Percentiles rank a stretch among this genome's conserved stretches.
Evolutionary conservation across 2,329 filamentous ascomycete genomes (phyloP).

Genomic region (Penicillium janthinellum): DNA sequence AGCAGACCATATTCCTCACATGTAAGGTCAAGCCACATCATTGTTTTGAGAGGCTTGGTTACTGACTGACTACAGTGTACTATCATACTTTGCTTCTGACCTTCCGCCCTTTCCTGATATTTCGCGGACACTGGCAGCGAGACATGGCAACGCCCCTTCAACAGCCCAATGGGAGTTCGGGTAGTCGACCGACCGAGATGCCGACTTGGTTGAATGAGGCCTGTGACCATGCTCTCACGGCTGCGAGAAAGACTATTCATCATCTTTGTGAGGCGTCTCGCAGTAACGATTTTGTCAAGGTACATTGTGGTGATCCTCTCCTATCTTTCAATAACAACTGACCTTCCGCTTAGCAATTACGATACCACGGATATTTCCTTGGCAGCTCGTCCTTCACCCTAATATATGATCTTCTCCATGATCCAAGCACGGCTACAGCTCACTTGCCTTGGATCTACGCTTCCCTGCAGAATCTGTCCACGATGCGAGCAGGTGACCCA

Average conservation of each 20-base stretch:
- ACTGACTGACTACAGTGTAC: slow-evolving; percentile 40
- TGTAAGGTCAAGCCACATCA: slow-evolving; percentile 31
- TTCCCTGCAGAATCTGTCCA: slow-evolving; percentile 39
- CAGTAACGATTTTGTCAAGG: slow-evolving; percentile 45
- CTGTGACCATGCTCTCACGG: slow-evolving; percentile 46
- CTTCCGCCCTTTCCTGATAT: slow-evolving; percentile 49
- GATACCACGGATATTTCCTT: slow-evolving; percentile 50
- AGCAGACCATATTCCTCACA: slow-evolving; percentile 45
- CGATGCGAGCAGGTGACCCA: slow-evolving; percentile 38
- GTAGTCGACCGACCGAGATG: slow-evolving; percentile 28
- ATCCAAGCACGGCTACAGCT: slow-evolving; percentile 37
- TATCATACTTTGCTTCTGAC: slow-evolving; percentile 48
- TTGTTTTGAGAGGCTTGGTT: neutral
- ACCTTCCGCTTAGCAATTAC: slow-evolving; percentile 39
- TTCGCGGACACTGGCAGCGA: slow-evolving; percentile 46
- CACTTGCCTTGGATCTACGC: slow-evolving; percentile 49
- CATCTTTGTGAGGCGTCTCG: slow-evolving; percentile 45
- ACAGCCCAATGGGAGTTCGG: neutral
- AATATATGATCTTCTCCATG: slow-evolving; percentile 49
- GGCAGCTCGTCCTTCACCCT: slow-evolving; percentile 46
- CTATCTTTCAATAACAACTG: neutral
- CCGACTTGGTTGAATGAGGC: slow-evolving; percentile 49
- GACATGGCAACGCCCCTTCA: slow-evolving; percentile 28
- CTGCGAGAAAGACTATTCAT: slow-evolving; percentile 46
- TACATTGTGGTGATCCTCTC: slow-evolving; percentile 22